Evolutionary conservation across 2,329 filamentous ascomycete species (phyloP), one percentile per base, ranked within the genome.

Genomic region (Monosporascus sp.): DNA sequence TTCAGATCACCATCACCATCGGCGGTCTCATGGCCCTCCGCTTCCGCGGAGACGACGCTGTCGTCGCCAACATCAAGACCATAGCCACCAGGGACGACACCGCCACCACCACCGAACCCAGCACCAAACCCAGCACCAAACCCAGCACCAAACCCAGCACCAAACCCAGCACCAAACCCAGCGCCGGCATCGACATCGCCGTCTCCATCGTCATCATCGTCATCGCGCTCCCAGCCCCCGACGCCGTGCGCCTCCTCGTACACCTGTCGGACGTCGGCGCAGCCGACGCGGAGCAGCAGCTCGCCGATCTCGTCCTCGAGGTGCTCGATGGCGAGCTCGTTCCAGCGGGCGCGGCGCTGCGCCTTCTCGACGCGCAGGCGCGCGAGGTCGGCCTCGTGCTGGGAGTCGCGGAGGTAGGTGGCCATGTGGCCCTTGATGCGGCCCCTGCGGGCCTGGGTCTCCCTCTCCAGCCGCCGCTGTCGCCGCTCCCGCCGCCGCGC

Each of bases 361-460:
- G 14, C 17, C 49, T 47, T 49, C 34, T 50, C 56, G 15, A 42
- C 39, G 0, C 39, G 3, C 2, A 52, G 27, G 34, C 34, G 41
- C 2, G 54, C 54, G n/a, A 6, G 25, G 45, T 62, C 55, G 9
- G 61, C 46, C 6, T 52, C 48, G 18, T 41, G 8, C 25, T 54
- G 51, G 4, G 24, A 24, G 15, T 64, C 60, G 14, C 38, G 45
- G 9, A 59, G 15, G 20, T 55, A 52, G 8, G 20, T n/a, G 3
- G 47, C 37, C 17, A 62, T 18, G 18, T 62, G 58, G 6, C 49
- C 51, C 24, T 44, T 48, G 24, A 62, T 49, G 34, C 54, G 55
- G 24, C 9, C 52, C 53, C 18, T 22, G 41, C 41, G 34, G 39
- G 1, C 27, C 39, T 4, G 9, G 27, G 25, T 5, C 17, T 56